phyloP scores from a whole-genome alignment of 2,329 filamentous ascomycete species.

The Malbranchea zuffiana region DNA sequence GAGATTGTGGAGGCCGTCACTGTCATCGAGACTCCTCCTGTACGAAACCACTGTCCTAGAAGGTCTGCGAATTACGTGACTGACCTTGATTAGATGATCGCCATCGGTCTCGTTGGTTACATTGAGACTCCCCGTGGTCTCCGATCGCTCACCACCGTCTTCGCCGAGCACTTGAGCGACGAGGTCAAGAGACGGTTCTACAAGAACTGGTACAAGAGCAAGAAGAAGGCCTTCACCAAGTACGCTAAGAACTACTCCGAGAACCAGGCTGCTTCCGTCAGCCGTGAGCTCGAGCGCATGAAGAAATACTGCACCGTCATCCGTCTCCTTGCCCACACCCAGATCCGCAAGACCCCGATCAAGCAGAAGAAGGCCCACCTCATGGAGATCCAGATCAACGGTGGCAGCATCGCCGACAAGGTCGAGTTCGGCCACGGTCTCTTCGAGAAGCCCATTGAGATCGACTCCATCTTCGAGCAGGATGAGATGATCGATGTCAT shows the following conservation, averaged over 20 bases:
- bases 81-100: slow-evolving; percentile 66
- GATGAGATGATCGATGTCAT: slow-evolving; percentile 99
- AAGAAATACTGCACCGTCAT: slow-evolving; percentile 99
- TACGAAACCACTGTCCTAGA: slow-evolving; percentile 44
- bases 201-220: slow-evolving; percentile 99
- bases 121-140: slow-evolving; percentile 99
- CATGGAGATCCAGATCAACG: slow-evolving; percentile 99
- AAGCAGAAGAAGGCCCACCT: slow-evolving; percentile 99
- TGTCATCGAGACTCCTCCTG: slow-evolving; percentile 86
- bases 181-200: slow-evolving; percentile 99
- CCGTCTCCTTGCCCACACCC: slow-evolving; percentile 97
- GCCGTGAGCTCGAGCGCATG: slow-evolving; percentile 97
- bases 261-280: slow-evolving; percentile 78
- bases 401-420: slow-evolving; percentile 91
- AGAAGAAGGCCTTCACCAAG: slow-evolving; percentile 99
- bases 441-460: slow-evolving; percentile 97
- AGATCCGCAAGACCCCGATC: slow-evolving; percentile 97
- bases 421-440: slow-evolving; percentile 88
- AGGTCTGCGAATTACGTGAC: not conserved
- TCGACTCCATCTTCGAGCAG: slow-evolving; percentile 94
- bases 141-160: slow-evolving; percentile 97
- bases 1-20: slow-evolving; percentile 82
- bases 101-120: slow-evolving; percentile 99
- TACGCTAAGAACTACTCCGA: slow-evolving; percentile 99
- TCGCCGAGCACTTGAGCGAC: slow-evolving; percentile 98